Percentiles rank a stretch among this genome's conserved stretches.
phyloP scores from a whole-genome alignment of 225 moss, liverwort and hornwort species.

The Lunularia cruciata region DNA sequence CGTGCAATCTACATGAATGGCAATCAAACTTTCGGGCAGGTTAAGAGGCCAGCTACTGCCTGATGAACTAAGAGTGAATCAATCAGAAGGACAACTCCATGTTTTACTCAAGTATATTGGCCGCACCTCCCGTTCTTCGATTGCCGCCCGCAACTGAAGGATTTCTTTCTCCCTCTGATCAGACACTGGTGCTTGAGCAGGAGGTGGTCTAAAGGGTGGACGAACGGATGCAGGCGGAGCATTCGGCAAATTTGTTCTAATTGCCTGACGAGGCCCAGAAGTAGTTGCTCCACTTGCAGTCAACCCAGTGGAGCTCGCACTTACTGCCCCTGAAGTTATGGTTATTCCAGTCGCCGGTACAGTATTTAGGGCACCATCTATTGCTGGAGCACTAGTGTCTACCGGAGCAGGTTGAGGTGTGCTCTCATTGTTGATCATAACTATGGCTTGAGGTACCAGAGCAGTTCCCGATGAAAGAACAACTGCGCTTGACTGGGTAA shows the following conservation, averaged over 20 bases:
- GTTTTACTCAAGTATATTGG: too few relatives aligned
- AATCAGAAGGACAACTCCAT: too few relatives aligned
- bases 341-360: constrained; percentile 1
- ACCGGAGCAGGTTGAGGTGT: constrained; percentile 18
- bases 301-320: constrained; percentile 33
- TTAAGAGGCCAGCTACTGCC: too few relatives aligned
- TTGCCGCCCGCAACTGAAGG: constrained; percentile 69
- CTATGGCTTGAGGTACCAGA: constrained; percentile 28
- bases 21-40: too few relatives aligned
- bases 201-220: constrained; percentile 53
- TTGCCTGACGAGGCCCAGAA: constrained; percentile 48
- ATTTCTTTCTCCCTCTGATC: constrained; percentile 50
- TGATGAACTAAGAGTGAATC: too few relatives aligned
- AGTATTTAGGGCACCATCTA: constrained; percentile 14
- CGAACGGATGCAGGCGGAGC: constrained; percentile 45
- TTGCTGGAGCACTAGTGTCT: constrained; percentile 35
- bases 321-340: constrained; percentile 22
- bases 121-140: constrained; percentile 83
- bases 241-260: constrained; percentile 47
- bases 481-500: constrained; percentile 41
- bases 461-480: constrained; percentile 37
- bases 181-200: constrained; percentile 41
- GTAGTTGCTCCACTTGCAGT: constrained; percentile 10
- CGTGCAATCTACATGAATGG: too few relatives aligned
- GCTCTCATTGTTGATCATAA: constrained; percentile 36